These are phyloP conservation scores for Pichia sp. DNA, from an alignment of 1,139 yeast genomes.

Conservation along the genomic window DNA sequence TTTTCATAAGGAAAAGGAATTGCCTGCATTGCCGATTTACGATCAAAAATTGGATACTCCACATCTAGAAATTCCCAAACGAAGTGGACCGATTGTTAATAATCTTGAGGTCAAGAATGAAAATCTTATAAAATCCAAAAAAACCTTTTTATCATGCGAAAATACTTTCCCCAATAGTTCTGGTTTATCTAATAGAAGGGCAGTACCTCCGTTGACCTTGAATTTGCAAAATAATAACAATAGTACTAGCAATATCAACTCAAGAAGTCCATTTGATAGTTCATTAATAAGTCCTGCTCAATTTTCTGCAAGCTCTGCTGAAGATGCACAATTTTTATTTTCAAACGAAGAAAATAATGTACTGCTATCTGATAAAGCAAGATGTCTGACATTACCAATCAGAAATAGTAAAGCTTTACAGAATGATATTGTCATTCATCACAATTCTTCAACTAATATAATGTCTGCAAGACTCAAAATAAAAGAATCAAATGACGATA, in stretches of 20 bases:
- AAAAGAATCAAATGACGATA: neutral
- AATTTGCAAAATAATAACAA: slow-evolving; percentile 3
- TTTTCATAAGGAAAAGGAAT: slow-evolving; percentile 1
- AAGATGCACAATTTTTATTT: slow-evolving; percentile 8
- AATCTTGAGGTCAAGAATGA: no score
- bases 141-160: no score
- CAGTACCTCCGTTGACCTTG: slow-evolving; percentile 8
- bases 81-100: no score
- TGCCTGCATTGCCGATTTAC: slow-evolving; percentile 7
- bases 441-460: slow-evolving; percentile 12
- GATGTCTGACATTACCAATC: slow-evolving; percentile 10
- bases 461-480: slow-evolving; percentile 12
- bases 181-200: slow-evolving; percentile 5
- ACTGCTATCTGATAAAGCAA: neutral
- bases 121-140: no score
- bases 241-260: neutral
- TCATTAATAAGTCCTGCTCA: slow-evolving; percentile 11
- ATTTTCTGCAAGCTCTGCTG: slow-evolving; percentile 13
- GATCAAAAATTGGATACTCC: neutral
- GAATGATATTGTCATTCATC: slow-evolving; percentile 12
- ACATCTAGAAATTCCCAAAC: no score
- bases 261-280: neutral
- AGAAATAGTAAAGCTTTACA: slow-evolving; percentile 7
- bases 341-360: slow-evolving; percentile 2
- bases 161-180: no score